These are phyloP conservation scores for Antrodiella citrinella DNA, from an alignment of 768 basidiomycete species.

Conservation along the genomic window DNA sequence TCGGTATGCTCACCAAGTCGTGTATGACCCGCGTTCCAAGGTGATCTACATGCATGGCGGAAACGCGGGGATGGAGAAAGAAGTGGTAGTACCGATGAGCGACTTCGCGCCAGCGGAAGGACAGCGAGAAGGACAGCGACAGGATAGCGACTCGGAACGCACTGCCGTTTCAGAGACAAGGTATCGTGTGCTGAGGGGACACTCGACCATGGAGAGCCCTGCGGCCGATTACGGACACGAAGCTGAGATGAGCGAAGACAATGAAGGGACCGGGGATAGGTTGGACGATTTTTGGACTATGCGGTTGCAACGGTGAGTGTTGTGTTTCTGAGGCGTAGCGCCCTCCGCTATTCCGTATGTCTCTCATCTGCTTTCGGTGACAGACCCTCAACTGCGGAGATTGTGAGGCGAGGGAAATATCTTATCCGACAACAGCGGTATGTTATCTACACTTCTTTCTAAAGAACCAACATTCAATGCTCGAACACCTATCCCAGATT, in stretches of 20 bases:
- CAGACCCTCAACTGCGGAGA: slow-evolving; percentile 56
- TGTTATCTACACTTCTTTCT: slow-evolving; percentile 17
- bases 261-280: slow-evolving; percentile 32
- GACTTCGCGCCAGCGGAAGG: slow-evolving; percentile 17
- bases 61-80: slow-evolving; percentile 44
- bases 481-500: slow-evolving; percentile 39
- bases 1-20: slow-evolving; percentile 74
- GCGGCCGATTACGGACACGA: too few relatives aligned
- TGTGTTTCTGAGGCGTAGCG: background rate
- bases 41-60: slow-evolving; percentile 70
- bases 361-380: background rate
- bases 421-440: slow-evolving; percentile 68
- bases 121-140: slow-evolving; percentile 32
- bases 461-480: background rate
- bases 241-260: too few relatives aligned
- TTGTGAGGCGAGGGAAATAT: slow-evolving; percentile 57
- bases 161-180: slow-evolving; percentile 13
- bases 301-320: slow-evolving; percentile 50
- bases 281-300: slow-evolving; percentile 79
- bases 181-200: background rate
- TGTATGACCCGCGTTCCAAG: slow-evolving; percentile 53
- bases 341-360: background rate
- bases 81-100: slow-evolving; percentile 3
- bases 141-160: slow-evolving; percentile 9
- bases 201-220: too few relatives aligned